Evolutionary conservation across 345 rosid genomes (phyloP), one percentile per base, ranked within the genome.

Genomic region (Noccaea bulbosa): DNA sequence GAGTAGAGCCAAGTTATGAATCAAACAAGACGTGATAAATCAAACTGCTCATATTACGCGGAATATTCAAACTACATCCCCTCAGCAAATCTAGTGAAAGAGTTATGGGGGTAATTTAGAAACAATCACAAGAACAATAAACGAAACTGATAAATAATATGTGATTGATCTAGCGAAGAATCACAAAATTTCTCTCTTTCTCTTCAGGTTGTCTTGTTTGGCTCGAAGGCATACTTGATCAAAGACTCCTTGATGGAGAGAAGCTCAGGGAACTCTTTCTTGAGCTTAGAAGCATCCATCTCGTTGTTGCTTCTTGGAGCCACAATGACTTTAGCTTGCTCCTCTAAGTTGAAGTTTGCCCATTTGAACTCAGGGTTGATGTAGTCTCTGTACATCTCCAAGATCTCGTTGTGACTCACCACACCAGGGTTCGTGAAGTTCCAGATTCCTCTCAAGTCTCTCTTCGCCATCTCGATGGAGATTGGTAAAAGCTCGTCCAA

Each of bases 401-500:
- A 73, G 67, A 87, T 79, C 80, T 87, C 93, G 61, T 89, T 89
- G 82, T 87, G 93, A 54, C 91, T 85, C 67, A 85, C 88, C 50
- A 77, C 93, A 37, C 96, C 89, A 0, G 91, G 96, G 73, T 89
- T 89, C 44, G 96, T 89, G 81, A 89, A 87, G 81, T 87, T 87
- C 90, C 91, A 87, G 39, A 87, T 86, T 1, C 93, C 96, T 76
- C 50, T 85, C 61, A 85, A 61, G 79, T 87, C 84, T 66, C 93
- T 74, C 62, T 85, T 89, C 0, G 91, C 96, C 93, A 89, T 89
- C 78, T 89, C 93, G 8, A 89, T 75, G 20, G 96, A 84, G 66
- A 89, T 79, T 4, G 92, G 92, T 46, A 89, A 69, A 60, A 89
- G 90, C 71, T 87, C 96, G 43, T 89, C 92, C 80, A 89, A 46